A percentile compares a stretch with the other conserved stretches of the same genome.
Conservation (phyloP, 1,139 yeast genomes). For the Diutina pseudorugosa region DNA sequence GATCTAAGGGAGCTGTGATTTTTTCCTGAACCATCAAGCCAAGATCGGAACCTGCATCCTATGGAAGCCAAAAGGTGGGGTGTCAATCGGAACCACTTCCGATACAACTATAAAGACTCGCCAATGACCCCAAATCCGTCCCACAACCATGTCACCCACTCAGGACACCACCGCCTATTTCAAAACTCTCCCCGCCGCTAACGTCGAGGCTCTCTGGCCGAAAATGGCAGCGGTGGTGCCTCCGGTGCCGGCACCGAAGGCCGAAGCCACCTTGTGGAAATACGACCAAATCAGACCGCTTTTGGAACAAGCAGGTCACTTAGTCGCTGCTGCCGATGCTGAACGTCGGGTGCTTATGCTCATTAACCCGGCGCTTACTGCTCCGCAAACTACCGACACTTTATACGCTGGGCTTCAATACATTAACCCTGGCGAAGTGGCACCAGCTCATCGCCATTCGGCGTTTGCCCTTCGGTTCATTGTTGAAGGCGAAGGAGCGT, state of each 20-base stretch:
- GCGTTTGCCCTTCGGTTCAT: conserved; percentile 14
- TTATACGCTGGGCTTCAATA: conserved; percentile 14
- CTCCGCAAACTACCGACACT: conserved; percentile 15
- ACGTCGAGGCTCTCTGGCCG: conserved; percentile 14
- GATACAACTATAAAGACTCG: background rate
- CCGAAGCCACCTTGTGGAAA: conserved; percentile 12
- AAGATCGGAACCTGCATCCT: too few species aligned
- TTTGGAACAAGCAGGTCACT: conserved; percentile 11
- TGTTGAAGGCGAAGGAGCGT: conserved; percentile 13
- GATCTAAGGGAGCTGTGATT: too few species aligned
- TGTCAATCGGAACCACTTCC: background rate
- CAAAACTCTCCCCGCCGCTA: background rate
- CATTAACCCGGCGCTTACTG: conserved; percentile 11
- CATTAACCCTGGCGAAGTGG: conserved; percentile 14
- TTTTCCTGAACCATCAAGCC: too few species aligned
- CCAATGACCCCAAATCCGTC: background rate
- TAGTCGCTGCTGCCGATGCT: conserved; percentile 12
- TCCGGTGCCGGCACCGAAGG: conserved; percentile 12
- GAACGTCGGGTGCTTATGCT: conserved; percentile 14
- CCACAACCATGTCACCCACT: background rate
- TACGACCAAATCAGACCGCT: conserved; percentile 11
- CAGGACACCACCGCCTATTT: conserved; percentile 1
- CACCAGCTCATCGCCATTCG: conserved; percentile 13
- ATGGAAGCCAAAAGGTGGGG: too few species aligned
- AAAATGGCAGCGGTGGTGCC: conserved; percentile 15